phyloP scores from a whole-genome alignment of 2,329 filamentous ascomycete species.

The Fusarium zealandicum region DNA sequence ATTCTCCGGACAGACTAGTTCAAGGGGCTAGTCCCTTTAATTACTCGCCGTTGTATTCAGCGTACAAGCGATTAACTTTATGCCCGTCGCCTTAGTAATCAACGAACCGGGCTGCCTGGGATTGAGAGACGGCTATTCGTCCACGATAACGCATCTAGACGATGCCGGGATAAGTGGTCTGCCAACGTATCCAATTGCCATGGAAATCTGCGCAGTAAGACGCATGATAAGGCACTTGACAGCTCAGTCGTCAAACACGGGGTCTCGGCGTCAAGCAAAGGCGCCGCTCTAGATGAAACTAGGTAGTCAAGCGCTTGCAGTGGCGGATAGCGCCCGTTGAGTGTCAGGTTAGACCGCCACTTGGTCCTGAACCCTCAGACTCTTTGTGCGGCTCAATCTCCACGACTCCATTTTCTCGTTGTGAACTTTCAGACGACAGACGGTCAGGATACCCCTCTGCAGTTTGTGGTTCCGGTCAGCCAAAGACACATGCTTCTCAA shows the following conservation, averaged over 20 bases:
- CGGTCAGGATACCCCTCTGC: neutral
- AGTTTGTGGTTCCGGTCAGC: neutral
- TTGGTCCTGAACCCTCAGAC: neutral
- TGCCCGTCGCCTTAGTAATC: neutral
- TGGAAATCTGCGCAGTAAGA: neutral
- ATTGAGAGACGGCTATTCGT: constrained; percentile 17
- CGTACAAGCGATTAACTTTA: constrained; percentile 1
- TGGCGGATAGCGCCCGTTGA: constrained; percentile 25
- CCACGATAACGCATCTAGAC: constrained; percentile 5
- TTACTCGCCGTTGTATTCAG: neutral
- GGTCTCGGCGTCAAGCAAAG: constrained; percentile 2
- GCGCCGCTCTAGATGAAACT: constrained; percentile 12
- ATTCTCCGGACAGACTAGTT: constrained; percentile 21
- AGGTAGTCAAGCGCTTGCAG: neutral
- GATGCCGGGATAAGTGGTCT: neutral
- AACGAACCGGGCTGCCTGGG: constrained; percentile 21
- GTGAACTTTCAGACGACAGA: neutral
- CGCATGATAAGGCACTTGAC: too few relatives aligned
- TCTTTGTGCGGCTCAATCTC: neutral
- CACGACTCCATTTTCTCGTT: neutral
- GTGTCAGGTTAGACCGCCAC: constrained; percentile 16
- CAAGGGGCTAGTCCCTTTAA: constrained; percentile 5
- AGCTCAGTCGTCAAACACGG: neutral
- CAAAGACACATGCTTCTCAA: constrained; percentile 1
- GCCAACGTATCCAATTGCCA: neutral